Evolutionary conservation across 192 early-diverging fungal genomes (phyloP), one percentile per base, ranked within the genome.

Genomic region (Paraglomus brasilianum): DNA sequence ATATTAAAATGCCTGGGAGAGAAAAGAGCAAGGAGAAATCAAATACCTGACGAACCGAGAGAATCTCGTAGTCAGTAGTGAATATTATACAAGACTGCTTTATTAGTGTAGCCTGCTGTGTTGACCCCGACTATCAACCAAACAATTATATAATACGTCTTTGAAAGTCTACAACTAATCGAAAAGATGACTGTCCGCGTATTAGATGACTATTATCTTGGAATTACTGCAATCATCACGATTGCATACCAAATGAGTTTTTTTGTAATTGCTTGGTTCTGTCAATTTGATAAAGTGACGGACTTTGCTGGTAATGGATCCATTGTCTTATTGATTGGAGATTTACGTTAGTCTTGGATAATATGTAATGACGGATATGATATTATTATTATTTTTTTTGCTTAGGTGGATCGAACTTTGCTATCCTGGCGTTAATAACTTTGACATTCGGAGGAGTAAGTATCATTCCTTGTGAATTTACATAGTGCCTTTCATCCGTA

Each of bases 171-270:
- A n/a, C n/a, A n/a, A n/a, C n/a, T n/a, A n/a, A n/a, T n/a, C 30
- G 48, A n/a, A 49, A 49, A n/a, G 1, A 58, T 24, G 15, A 58
- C 22, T 2, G 14, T 38, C 21, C 22, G 46, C 24, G 45, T 50
- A 36, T 49, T 72, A 43, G 70, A 72, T 40, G 14, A 69, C 46
- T 72, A 69, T 49, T 66, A 69, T 52, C 43, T 72, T n/a, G 64
- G 42, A 15, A 63, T 72, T 39, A 69, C 64, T 17, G 70, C 64
- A 15, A 39, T 72, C 39, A 13, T 72, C 10, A 72, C 70, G 21
- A 6, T 72, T 48, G 10, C 13, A 21, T 63, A 63, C 67, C 70
- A 72, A 47, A 24, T 72, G 30, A n/a, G 40, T 10, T 69, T 72
- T 21, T 64, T 48, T 72, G 11, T 41, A 4, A 30, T 59, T 6